Conservation (phyloP, 164 flowering plant genomes). For the Litsea cubeba region DNA sequence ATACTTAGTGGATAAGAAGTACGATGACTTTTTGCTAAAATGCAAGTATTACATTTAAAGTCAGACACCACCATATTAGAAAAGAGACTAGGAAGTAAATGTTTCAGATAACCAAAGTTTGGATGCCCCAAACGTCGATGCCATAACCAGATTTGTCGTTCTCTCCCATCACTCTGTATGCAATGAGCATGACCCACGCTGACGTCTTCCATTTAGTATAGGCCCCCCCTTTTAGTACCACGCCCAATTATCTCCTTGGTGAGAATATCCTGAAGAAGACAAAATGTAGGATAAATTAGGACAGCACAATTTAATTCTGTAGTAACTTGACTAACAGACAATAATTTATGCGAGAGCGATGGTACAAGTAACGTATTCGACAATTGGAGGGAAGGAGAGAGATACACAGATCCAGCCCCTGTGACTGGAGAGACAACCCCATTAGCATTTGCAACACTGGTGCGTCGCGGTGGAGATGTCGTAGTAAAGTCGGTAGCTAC, state of each 20-base stretch:
- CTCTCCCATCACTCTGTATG: not conserved
- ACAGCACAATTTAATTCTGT: too few species aligned
- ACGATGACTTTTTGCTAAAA: not conserved
- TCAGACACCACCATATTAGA: not conserved
- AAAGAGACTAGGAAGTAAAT: not conserved
- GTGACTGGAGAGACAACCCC: not conserved
- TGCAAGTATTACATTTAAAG: constrained; percentile 6
- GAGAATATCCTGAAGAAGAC: too few species aligned
- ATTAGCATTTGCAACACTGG: not conserved
- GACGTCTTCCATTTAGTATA: too few species aligned
- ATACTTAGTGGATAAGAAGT: too few species aligned
- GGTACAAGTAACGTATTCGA: not conserved
- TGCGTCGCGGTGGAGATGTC: not conserved
- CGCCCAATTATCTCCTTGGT: too few species aligned
- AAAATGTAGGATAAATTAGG: too few species aligned
- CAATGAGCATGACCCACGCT: too few species aligned
- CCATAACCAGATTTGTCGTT: too few species aligned
- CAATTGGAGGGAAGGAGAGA: constrained; percentile 1
- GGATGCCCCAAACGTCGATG: constrained; percentile 8
- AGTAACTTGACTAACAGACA: too few species aligned
- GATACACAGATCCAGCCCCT: not conserved
- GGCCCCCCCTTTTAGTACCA: too few species aligned
- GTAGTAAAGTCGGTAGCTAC: too few species aligned
- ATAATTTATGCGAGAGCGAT: too few species aligned
- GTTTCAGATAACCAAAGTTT: constrained; percentile 3